These are phyloP conservation scores for Straminergon stramineum DNA, from an alignment of 225 moss, liverwort and hornwort species.

Conservation along the genomic window DNA sequence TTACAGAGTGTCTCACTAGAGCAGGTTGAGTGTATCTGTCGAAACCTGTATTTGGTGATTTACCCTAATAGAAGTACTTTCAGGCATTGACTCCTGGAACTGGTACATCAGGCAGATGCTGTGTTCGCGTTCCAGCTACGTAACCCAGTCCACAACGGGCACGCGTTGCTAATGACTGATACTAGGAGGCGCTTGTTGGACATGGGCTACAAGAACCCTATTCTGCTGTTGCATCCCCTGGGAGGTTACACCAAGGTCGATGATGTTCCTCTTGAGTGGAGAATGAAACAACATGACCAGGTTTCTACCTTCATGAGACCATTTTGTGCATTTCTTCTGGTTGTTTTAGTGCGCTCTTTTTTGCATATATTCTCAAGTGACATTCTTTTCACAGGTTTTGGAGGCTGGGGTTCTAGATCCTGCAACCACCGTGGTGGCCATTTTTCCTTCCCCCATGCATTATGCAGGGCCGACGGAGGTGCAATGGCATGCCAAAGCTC, in stretches of 20 bases:
- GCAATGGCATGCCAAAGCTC: conserved; percentile 99
- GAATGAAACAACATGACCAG: conserved; percentile 98
- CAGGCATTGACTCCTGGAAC: not conserved
- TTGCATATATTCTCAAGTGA: not conserved
- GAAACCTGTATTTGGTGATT: not conserved
- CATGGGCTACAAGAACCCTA: conserved; percentile 90
- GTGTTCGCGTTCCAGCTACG: conserved; percentile 97
- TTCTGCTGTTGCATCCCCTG: conserved; percentile 77
- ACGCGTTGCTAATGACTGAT: conserved; percentile 97
- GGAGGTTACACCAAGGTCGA: conserved; percentile 92
- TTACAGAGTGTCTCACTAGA: not conserved
- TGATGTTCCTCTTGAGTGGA: conserved; percentile 92
- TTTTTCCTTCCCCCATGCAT: conserved; percentile 96
- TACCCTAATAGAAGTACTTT: not conserved
- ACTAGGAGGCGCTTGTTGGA: conserved; percentile 79
- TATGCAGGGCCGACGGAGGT: conserved; percentile 98
- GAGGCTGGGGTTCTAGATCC: conserved; percentile 81
- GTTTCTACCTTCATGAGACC: not conserved
- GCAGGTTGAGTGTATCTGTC: not conserved
- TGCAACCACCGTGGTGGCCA: conserved; percentile 82
- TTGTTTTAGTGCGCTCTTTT: not conserved
- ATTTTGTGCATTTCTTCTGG: not conserved
- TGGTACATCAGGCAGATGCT: conserved; percentile 64
- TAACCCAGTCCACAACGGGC: conserved; percentile 97
- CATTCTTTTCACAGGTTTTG: conserved; percentile 43